phyloP scores from a whole-genome alignment of 768 basidiomycete species.

The Suillus subalutaceus region DNA sequence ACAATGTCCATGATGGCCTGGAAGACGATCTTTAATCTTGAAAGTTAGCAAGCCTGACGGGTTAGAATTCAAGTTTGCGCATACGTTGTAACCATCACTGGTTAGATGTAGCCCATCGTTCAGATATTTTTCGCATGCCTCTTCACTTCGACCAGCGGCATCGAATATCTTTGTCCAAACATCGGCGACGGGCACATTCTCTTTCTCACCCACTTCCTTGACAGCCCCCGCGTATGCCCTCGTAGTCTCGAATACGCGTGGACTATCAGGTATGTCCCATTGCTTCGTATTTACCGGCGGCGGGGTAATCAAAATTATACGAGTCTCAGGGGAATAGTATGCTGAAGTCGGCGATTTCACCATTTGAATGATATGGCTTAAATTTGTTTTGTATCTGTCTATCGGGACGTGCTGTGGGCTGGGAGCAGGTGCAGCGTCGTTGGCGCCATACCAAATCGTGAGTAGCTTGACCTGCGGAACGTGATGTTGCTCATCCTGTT shows the following conservation, averaged over 20 bases:
- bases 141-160: slow-evolving; percentile 66
- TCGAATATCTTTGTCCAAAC: slow-evolving; percentile 75
- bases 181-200: slow-evolving; percentile 68
- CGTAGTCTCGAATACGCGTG: slow-evolving; percentile 62
- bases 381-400: slow-evolving; percentile 61
- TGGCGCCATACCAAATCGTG: slow-evolving; percentile 89
- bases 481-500: slow-evolving; percentile 45
- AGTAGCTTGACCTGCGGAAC: slow-evolving; percentile 71
- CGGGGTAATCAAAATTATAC: slow-evolving; percentile 80
- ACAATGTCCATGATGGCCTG: slow-evolving; percentile 63
- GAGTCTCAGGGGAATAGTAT: slow-evolving; percentile 71
- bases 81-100: slow-evolving; percentile 70
- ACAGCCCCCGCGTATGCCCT: slow-evolving; percentile 73
- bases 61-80: slow-evolving; percentile 22
- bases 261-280: slow-evolving; percentile 34
- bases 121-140: slow-evolving; percentile 52
- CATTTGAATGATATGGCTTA: slow-evolving; percentile 62
- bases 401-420: slow-evolving; percentile 80
- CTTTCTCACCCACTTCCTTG: slow-evolving; percentile 55
- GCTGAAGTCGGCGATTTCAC: slow-evolving; percentile 63
- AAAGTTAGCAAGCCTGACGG: slow-evolving; percentile 7
- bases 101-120: slow-evolving; percentile 84
- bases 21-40: slow-evolving; percentile 60
- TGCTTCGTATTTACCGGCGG: slow-evolving; percentile 77
- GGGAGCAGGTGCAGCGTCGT: slow-evolving; percentile 74